Evolutionary conservation across 164 flowering plant species (phyloP), one percentile per base, ranked within the genome.

Genomic region (Vitis cinerea): DNA sequence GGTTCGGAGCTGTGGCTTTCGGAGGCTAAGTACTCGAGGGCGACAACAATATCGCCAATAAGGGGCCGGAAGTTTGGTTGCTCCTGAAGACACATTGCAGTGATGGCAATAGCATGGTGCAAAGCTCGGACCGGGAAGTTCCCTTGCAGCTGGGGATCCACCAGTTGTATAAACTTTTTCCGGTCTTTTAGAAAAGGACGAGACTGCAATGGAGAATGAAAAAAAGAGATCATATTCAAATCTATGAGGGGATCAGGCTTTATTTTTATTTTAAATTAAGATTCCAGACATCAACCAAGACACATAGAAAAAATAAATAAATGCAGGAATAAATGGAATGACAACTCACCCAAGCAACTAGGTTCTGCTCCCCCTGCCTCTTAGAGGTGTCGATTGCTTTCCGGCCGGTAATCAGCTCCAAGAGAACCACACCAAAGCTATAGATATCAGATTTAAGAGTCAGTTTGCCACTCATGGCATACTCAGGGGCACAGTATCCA

Each of bases 401-500:
- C 68, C 90, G 72, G 3, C 97, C 97, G 0, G 92, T 87, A 47
- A 92, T 86, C 17, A 90, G 55, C 75, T 92, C 97, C 81, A 92
- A 78, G 19, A 92, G 63, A 72, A 92, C 93, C 30, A 92, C 95
- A 17, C 95, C 97, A 70, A 92, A 92, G 80, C 95, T 83, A 71
- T 83, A 92, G n/a, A 92, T 83, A 71, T 92, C 97, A 10, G 97
- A 90, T 65, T 87, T 92, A 37, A 86, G 79, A 9, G 94, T 88
- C 67, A 91, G 75, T 70, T 88, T 86, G 8, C 97, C 97, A 71
- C 88, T 90, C 91, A 87, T 85, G 61, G 91, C 94, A 72, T 91
- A 91, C 73, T 91, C 97, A 9, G 97, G 97, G 3, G 97, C 97
- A 80, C 93, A 87, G 67, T 92, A 92, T 19, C 97, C 94, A 64